Evolutionary conservation across 768 basidiomycete genomes (phyloP).

Genomic region (Cystofilobasidium capitatum): DNA sequence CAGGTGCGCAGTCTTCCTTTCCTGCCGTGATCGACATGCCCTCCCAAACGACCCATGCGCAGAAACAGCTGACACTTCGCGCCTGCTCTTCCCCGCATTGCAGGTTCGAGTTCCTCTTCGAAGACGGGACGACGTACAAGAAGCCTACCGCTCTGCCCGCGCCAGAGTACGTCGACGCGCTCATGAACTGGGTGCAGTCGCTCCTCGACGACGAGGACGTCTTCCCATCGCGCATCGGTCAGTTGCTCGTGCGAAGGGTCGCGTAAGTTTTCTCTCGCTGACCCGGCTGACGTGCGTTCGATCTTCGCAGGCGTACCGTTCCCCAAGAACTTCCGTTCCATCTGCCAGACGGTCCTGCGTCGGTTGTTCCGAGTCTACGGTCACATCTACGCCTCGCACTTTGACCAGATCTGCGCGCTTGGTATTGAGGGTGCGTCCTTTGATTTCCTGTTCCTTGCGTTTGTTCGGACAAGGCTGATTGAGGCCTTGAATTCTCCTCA

Average conservation of each 20-base stretch:
- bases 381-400: constrained; percentile 97
- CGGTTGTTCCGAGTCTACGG: constrained; percentile 94
- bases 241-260: too few species aligned
- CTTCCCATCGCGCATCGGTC: constrained; percentile 93
- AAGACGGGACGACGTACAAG: constrained; percentile 31
- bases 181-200: constrained; percentile 97
- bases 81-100: not conserved
- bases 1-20: constrained; percentile 48
- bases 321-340: constrained; percentile 77
- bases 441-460: not conserved
- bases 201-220: constrained; percentile 82
- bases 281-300: not conserved
- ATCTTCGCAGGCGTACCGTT: constrained; percentile 65
- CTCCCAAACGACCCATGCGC: not conserved
- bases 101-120: constrained; percentile 27
- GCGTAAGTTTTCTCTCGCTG: too few species aligned
- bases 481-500: not conserved
- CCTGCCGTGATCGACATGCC: not conserved
- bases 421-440: constrained; percentile 80
- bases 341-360: constrained; percentile 81
- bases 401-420: constrained; percentile 94
- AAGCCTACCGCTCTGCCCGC: constrained; percentile 38
- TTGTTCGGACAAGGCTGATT: not conserved
- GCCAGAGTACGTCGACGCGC: constrained; percentile 80
- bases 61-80: not conserved